Percentiles rank a stretch among this genome's conserved stretches.
Evolutionary conservation across 306 rosid species (phyloP).

Genomic region (Vachellia pachyceras): DNA sequence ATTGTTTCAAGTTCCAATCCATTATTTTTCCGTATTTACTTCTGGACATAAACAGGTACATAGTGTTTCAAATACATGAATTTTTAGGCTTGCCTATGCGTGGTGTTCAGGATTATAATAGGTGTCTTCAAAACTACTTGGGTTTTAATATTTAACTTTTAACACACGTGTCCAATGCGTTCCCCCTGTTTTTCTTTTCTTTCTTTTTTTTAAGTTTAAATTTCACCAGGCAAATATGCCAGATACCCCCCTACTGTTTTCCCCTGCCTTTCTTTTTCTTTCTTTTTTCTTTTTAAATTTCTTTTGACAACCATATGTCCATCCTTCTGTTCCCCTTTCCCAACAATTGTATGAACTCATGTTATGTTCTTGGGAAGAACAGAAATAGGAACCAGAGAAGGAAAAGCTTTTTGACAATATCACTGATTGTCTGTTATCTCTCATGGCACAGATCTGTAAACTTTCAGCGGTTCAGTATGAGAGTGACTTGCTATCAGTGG

Average conservation of each 20-base stretch:
- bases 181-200: background rate
- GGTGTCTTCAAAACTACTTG: background rate
- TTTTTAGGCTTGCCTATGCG: background rate
- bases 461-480: constrained; percentile 67
- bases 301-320: background rate
- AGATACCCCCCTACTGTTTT: constrained; percentile 38
- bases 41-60: background rate
- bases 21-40: background rate
- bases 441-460: constrained; percentile 65
- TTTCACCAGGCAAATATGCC: constrained; percentile 17
- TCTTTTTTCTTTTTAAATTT: too few species aligned
- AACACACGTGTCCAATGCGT: background rate
- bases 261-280: too few species aligned
- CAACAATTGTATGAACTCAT: background rate
- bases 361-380: constrained; percentile 7
- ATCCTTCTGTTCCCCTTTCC: background rate
- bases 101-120: background rate
- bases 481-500: constrained; percentile 67
- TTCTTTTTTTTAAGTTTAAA: background rate
- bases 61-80: background rate
- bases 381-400: background rate
- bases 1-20: background rate
- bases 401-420: constrained; percentile 9
- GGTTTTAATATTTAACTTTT: background rate
- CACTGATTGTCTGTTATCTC: constrained; percentile 28